phyloP scores from a whole-genome alignment of 768 basidiomycete genomes.

The Naganishia antarctica region DNA sequence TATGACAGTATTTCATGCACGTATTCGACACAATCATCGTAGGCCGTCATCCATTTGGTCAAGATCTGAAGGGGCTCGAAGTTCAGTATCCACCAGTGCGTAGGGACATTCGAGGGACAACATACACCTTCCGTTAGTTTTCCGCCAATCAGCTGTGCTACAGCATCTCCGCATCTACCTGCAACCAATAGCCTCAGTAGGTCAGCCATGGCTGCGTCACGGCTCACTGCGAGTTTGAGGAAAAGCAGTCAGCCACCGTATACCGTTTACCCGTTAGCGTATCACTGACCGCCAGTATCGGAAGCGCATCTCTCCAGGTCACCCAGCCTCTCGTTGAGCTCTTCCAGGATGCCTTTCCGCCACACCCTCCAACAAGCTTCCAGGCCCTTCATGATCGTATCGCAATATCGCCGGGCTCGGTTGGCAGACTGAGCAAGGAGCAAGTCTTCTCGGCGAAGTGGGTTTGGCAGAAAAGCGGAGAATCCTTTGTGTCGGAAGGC shows the following conservation, averaged over 20 bases:
- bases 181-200: constrained; percentile 11
- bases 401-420: neutral
- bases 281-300: constrained; percentile 1
- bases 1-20: constrained; percentile 19
- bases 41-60: constrained; percentile 13
- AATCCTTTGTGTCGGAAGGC: constrained; percentile 8
- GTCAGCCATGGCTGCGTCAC: constrained; percentile 16
- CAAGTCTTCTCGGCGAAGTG: constrained; percentile 19
- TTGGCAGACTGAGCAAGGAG: neutral
- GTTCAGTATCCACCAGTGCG: neutral
- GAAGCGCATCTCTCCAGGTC: constrained; percentile 16
- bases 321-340: constrained; percentile 9
- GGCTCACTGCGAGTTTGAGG: constrained; percentile 20
- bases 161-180: constrained; percentile 20
- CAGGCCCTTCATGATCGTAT: constrained; percentile 14
- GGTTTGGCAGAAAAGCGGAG: neutral
- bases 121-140: constrained; percentile 18
- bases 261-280: neutral
- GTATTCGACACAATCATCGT: constrained; percentile 10
- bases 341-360: constrained; percentile 13
- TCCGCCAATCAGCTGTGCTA: constrained; percentile 20
- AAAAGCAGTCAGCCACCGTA: too few species aligned
- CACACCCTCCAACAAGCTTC: constrained; percentile 11
- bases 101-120: neutral
- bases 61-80: neutral